A percentile compares a stretch with the other conserved stretches of the same genome.
These are phyloP conservation scores for Tanacetum coccineum DNA, from an alignment of 129 eudicot species.

Conservation along the genomic window DNA sequence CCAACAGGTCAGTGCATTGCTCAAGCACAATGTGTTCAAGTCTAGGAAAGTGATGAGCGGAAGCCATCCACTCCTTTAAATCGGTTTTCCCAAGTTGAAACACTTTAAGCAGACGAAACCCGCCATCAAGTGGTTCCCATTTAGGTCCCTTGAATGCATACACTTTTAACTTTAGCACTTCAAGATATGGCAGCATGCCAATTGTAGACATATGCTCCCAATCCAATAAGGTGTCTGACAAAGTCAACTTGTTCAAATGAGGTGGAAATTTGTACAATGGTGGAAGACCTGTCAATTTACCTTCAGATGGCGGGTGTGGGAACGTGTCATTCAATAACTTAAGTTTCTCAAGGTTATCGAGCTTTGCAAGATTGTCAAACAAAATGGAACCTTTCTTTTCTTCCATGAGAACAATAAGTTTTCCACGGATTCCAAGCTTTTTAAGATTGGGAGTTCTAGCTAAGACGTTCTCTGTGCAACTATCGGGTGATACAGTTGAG, in stretches of 20 bases:
- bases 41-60: constrained; percentile 35
- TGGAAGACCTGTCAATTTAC: constrained; percentile 22
- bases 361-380: constrained; percentile 36
- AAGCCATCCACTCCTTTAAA: constrained; percentile 37
- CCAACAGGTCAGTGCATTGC: constrained; percentile 23
- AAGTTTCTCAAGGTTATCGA: constrained; percentile 41
- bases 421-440: constrained; percentile 49
- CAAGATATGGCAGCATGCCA: constrained; percentile 47
- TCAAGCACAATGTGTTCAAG: constrained; percentile 28
- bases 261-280: constrained; percentile 33
- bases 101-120: constrained; percentile 35
- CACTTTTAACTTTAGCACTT: constrained; percentile 41
- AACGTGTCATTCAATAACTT: constrained; percentile 33
- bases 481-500: constrained; percentile 42
- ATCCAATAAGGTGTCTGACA: constrained; percentile 28
- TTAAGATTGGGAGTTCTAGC: constrained; percentile 40
- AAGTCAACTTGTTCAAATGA: constrained; percentile 37
- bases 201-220: constrained; percentile 45
- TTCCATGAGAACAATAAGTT: constrained; percentile 33
- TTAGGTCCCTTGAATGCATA: constrained; percentile 38
- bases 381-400: constrained; percentile 21
- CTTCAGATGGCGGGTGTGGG: constrained; percentile 23
- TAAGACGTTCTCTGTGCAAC: constrained; percentile 43
- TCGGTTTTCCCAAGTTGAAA: constrained; percentile 31
- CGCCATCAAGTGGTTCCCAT: constrained; percentile 40